phyloP scores from a whole-genome alignment of 2,329 filamentous ascomycete species.

The Trichoderma afroharzianum region DNA sequence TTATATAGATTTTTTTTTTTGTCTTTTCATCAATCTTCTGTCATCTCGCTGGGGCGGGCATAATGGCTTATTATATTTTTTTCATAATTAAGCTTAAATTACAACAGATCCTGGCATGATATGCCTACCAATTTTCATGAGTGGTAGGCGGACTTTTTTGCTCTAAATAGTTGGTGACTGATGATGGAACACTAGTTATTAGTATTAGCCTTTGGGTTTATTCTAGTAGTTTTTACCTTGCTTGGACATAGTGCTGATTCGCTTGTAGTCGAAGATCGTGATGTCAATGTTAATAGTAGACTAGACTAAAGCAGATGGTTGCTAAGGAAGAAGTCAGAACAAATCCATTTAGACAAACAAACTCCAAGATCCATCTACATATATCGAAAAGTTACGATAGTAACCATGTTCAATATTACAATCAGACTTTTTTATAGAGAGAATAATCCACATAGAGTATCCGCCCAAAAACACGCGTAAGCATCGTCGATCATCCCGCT shows the following conservation, averaged over 20 bases:
- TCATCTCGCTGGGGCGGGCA: not conserved
- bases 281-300: not conserved
- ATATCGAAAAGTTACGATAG: not conserved
- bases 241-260: not conserved
- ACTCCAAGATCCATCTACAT: not conserved
- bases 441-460: not conserved
- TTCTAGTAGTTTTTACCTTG: not conserved
- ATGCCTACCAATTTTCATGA: not conserved
- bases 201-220: not conserved
- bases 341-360: not conserved
- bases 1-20: no score
- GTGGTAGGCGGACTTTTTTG: not conserved
- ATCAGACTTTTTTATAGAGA: not conserved
- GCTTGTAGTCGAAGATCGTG: not conserved
- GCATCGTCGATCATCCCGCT: constrained; percentile 1
- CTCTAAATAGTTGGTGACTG: not conserved
- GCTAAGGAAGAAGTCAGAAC: no score
- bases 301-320: not conserved
- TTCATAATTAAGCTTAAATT: constrained; percentile 2
- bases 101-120: not conserved
- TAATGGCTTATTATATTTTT: not conserved
- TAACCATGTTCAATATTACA: not conserved
- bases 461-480: not conserved
- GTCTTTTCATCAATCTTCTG: no score
- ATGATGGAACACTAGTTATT: not conserved